phyloP scores from a whole-genome alignment of 1,139 yeast genomes.

The Blastobotrys arbuscula region DNA sequence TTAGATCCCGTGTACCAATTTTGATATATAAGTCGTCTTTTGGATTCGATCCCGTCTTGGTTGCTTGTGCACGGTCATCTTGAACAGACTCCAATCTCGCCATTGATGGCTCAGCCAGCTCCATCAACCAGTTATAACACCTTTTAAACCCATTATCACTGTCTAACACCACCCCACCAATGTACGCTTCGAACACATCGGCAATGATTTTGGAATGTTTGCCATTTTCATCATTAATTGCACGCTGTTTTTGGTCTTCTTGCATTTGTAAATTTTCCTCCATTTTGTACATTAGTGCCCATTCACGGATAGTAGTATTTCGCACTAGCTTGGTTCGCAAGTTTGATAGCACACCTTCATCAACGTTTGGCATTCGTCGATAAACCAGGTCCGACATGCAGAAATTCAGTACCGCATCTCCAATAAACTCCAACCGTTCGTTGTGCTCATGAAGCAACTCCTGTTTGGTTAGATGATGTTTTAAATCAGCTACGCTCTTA shows the following conservation, averaged over 20 bases:
- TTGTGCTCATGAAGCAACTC: conserved; percentile 66
- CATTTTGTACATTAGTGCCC: conserved; percentile 67
- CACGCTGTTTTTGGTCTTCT: conserved; percentile 39
- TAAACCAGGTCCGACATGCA: conserved; percentile 65
- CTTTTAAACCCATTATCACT: conserved; percentile 36
- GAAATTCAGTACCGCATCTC: conserved; percentile 81
- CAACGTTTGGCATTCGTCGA: conserved; percentile 57
- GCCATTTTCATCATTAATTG: conserved; percentile 22
- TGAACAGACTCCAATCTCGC: conserved; percentile 27
- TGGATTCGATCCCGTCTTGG: conserved; percentile 51
- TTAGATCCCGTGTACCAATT: conserved; percentile 67
- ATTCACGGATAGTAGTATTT: conserved; percentile 65
- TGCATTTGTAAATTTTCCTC: conserved; percentile 47
- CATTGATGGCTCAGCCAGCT: conserved; percentile 52
- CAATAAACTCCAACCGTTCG: conserved; percentile 88
- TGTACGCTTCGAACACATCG: conserved; percentile 83
- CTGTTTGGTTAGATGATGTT: conserved; percentile 45
- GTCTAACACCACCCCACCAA: conserved; percentile 76
- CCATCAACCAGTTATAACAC: conserved; percentile 56
- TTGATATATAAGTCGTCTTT: conserved; percentile 72
- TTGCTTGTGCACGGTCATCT: conserved; percentile 20
- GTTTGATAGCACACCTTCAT: conserved; percentile 78
- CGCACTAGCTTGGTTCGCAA: conserved; percentile 68
- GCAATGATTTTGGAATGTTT: conserved; percentile 50
- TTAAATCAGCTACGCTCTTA: conserved; percentile 55